These are phyloP conservation scores for Penicillium sp. DNA, from an alignment of 2,329 filamentous ascomycete genomes.

Conservation along the genomic window DNA sequence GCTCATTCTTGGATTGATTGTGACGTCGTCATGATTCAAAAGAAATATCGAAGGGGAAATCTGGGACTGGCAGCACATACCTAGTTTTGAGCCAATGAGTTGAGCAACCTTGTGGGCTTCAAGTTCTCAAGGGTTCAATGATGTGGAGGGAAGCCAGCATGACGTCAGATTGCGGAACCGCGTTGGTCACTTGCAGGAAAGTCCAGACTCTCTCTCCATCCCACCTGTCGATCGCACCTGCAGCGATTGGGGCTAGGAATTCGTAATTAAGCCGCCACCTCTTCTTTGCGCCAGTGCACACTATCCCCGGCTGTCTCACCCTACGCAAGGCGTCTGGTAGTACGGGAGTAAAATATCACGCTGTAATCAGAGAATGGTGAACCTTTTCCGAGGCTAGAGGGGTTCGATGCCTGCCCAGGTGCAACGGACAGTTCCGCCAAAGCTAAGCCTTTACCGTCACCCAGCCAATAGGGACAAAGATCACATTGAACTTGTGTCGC, in stretches of 20 bases:
- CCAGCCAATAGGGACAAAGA: not conserved
- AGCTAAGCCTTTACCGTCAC: not conserved
- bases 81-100: slow-evolving; percentile 23
- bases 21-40: slow-evolving; percentile 39
- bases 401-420: not conserved
- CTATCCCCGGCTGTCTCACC: not conserved
- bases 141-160: slow-evolving; percentile 9
- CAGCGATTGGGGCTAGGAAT: not conserved
- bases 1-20: slow-evolving; percentile 5
- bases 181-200: not conserved
- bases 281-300: not conserved
- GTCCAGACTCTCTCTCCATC: not conserved
- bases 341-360: too few relatives aligned
- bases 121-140: slow-evolving; percentile 8
- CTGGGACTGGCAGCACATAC: slow-evolving; percentile 3
- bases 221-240: not conserved
- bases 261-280: not conserved
- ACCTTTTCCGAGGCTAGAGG: too few relatives aligned
- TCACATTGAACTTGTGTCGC: not conserved
- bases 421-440: not conserved
- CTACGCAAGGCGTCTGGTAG: too few relatives aligned
- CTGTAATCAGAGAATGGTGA: not conserved
- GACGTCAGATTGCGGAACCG: slow-evolving; percentile 13
- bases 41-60: not conserved
- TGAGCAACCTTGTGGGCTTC: not conserved